Base-by-base conservation (phyloP, 2,329 filamentous ascomycete species). In the Cladosporium sp. region DNA sequence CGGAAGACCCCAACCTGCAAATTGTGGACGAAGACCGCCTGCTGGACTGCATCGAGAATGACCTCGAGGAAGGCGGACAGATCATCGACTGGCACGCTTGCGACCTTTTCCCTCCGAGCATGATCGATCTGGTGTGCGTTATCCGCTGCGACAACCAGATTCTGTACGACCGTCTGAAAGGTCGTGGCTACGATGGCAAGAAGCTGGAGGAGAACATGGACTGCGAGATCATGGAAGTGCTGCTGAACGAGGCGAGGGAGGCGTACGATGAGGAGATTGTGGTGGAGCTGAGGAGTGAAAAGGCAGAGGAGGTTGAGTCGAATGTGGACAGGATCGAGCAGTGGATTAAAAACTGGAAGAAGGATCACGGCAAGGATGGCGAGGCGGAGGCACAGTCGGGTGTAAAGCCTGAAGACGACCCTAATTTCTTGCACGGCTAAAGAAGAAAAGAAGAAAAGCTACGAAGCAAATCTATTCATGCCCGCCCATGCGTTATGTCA, bases 61-160 rank as follows among this genome's bases (percentile, higher is more conserved):
- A 93, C 54, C 78, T 88, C 33, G 79, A 84, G 55, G 72, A 79
- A 16, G 92, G 92, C 51, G 93, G 93, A 16, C 88, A 83, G 68
- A 83, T 98, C 59, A 86, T 98, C 63, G 93, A 98, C 72, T 98
- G 93, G 92, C 93, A 98, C 71, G 92, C 91, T 2, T 97, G 92
- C 72, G 93, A 97, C 62, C 72, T 97, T 18, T 97, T 97, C 64
- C 93, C 93, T 2, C 84, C 86, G 66, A 86, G 86, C 63, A 94
- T 91, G 88, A 86, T 98, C 64, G 93, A 98, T 67, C 79, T 98
- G 2, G 91, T 98, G 1, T 86, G 97, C 4, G 93, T 98, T 49
- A 70, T 98, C 55, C 79, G 93, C 39, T 88, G 87, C 50, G 83
- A 93, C 59, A 90, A 88, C 15, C 82, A 80, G 16, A 74, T 85